phyloP scores from a whole-genome alignment of 768 basidiomycete genomes.

The Mycena floridula region DNA sequence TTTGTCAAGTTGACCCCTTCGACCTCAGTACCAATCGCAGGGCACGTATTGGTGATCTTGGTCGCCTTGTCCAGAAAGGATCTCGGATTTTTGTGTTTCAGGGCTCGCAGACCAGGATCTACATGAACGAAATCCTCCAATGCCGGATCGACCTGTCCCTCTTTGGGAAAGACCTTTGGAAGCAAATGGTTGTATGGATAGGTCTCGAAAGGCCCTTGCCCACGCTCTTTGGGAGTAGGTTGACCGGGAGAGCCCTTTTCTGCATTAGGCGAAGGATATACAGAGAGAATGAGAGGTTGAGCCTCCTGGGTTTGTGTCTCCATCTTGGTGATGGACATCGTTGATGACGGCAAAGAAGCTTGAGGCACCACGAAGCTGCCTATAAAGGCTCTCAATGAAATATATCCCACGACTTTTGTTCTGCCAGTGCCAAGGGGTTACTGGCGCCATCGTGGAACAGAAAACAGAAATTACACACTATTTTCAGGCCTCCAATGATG shows the following conservation, averaged over 20 bases:
- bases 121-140: slow-evolving; percentile 49
- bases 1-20: slow-evolving; percentile 42
- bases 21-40: slow-evolving; percentile 50
- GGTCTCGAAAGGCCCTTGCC: slow-evolving; percentile 11
- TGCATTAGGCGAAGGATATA: not conserved
- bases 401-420: too few relatives aligned
- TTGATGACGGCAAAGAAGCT: too few relatives aligned
- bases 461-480: too few relatives aligned
- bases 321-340: not conserved
- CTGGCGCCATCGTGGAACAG: too few relatives aligned
- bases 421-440: too few relatives aligned
- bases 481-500: too few relatives aligned
- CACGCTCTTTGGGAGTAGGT: slow-evolving; percentile 10
- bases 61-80: slow-evolving; percentile 43
- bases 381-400: too few relatives aligned
- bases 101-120: slow-evolving; percentile 53
- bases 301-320: not conserved
- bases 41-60: slow-evolving; percentile 39
- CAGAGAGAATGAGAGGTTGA: not conserved
- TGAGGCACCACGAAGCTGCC: too few relatives aligned
- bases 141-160: slow-evolving; percentile 33
- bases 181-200: slow-evolving; percentile 49
- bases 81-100: slow-evolving; percentile 42
- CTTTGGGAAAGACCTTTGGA: slow-evolving; percentile 34
- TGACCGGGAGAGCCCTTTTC: slow-evolving; percentile 4